Evolutionary conservation across 176 grass and related monocot genomes (phyloP).

Genomic region (Musa troglodytarum): DNA sequence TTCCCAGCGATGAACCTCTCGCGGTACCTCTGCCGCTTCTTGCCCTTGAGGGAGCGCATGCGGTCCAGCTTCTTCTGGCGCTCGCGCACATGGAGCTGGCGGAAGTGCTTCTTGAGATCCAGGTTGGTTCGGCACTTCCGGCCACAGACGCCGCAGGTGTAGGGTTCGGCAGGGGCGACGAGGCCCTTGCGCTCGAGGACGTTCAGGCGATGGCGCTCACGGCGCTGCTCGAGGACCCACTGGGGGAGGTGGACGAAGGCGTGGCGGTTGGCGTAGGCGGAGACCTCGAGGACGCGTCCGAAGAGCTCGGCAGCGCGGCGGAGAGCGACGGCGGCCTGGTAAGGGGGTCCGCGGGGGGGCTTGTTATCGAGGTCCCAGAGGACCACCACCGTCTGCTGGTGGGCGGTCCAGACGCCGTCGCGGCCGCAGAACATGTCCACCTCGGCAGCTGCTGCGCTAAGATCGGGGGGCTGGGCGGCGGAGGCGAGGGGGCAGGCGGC

Average conservation of each 20-base stretch:
- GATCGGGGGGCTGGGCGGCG: slow-evolving; percentile 23
- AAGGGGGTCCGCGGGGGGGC: slow-evolving; percentile 66
- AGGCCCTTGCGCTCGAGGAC: slow-evolving; percentile 54
- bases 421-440: slow-evolving; percentile 57
- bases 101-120: slow-evolving; percentile 79
- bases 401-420: slow-evolving; percentile 33
- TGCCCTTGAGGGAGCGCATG: slow-evolving; percentile 87
- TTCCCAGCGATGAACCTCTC: slow-evolving; percentile 66
- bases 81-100: slow-evolving; percentile 90
- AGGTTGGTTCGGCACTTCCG: slow-evolving; percentile 76
- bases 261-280: slow-evolving; percentile 84
- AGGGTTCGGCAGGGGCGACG: slow-evolving; percentile 39
- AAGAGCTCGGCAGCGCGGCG: slow-evolving; percentile 50
- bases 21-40: slow-evolving; percentile 75
- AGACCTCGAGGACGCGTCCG: slow-evolving; percentile 60
- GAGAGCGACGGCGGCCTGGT: slow-evolving; percentile 51
- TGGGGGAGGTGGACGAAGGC: slow-evolving; percentile 70
- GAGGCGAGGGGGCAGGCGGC: not conserved
- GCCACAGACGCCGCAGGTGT: slow-evolving; percentile 72
- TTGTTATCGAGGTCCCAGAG: slow-evolving; percentile 99
- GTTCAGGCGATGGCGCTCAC: slow-evolving; percentile 49
- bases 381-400: slow-evolving; percentile 49
- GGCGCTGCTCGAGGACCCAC: slow-evolving; percentile 59
- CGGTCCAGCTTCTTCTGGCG: slow-evolving; percentile 82
- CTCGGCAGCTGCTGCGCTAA: slow-evolving; percentile 10